Base-by-base conservation (phyloP, 2,329 filamentous ascomycete species). In the Claviceps monticola region DNA sequence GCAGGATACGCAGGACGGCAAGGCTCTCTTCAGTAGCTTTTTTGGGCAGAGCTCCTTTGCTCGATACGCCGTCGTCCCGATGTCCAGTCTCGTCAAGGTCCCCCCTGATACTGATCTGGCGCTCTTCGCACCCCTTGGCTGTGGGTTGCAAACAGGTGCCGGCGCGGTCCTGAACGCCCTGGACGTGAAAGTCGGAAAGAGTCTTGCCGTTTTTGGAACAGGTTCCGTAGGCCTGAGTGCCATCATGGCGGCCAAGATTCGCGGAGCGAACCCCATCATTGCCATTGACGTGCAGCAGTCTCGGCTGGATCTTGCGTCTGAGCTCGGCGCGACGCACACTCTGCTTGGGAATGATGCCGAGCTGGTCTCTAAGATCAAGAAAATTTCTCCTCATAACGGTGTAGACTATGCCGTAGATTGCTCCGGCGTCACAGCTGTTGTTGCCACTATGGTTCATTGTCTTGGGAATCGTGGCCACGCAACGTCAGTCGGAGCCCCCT, bases 371-470 rank as follows among this genome's bases (percentile, higher is more conserved):
- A 49, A 42, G 39, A 61, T 67, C 19, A 54, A 55, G 38, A 43
- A 54, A 7, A 57, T 65, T 5, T 21, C 21, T 29, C n/a, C 36
- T 14, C 36, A 5, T 5, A 55, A 56, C 17, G 64, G 64, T 1
- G 60, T 62, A 3, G 58, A 66, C 38, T 66, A 58, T 46, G 64
- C 64, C 7, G 59, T 65, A 14, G 64, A 67, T 41, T 66, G 61
- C 36, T 62, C 63, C 17, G 55, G 59, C 37, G 34, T 64, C 56
- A 60, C 71, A 61, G 55, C 64, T 59, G 61, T 74, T 56, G 65
- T 74, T 60, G 62, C 62, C 36, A 69, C 64, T 23, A 74, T 74
- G 65, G 68, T 75, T 54, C 71, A 74, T 48, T 68, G 70, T 56
- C 65, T 73, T 37, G 63, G 64, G 11, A 59, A 16, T 34, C 49